These are phyloP conservation scores for Blakeslea trispora DNA, from an alignment of 371 early-diverging fungal species.

Conservation along the genomic window DNA sequence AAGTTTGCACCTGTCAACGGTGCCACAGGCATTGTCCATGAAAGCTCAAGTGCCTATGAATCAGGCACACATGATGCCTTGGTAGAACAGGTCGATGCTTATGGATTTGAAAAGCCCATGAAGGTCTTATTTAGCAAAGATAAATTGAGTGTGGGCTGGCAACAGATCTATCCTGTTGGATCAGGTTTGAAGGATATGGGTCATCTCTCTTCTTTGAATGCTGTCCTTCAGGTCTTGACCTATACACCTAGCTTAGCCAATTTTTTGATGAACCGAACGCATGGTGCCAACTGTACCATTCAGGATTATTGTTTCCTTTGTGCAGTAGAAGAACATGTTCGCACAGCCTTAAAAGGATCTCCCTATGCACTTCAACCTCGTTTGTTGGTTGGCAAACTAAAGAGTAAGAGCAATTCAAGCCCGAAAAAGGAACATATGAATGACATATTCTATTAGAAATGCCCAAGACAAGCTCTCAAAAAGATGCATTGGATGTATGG, in stretches of 20 bases:
- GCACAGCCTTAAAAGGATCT: conserved; percentile 25
- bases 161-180: conserved; percentile 66
- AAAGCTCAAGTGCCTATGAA: conserved; percentile 16
- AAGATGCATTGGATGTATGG: conserved; percentile 85
- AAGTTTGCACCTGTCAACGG: conserved; percentile 47
- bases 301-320: conserved; percentile 68
- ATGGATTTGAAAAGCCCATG: conserved; percentile 68
- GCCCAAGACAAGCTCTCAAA: conserved; percentile 68
- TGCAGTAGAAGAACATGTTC: conserved; percentile 65
- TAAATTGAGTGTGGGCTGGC: conserved; percentile 61
- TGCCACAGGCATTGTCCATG: conserved; percentile 25
- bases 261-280: conserved; percentile 65
- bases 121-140: conserved; percentile 61
- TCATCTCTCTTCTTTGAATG: conserved; percentile 95
- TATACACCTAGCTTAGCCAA: conserved; percentile 84
- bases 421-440: not conserved
- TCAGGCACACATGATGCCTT: not conserved
- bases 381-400: conserved; percentile 69
- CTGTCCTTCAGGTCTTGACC: conserved; percentile 87
- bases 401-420: conserved; percentile 62
- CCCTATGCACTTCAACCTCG: conserved; percentile 60
- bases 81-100: conserved; percentile 43
- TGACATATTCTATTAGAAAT: conserved; percentile 58
- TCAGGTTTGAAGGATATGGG: conserved; percentile 88
- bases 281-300: conserved; percentile 60